Evolutionary conservation across 768 basidiomycete genomes (phyloP), one percentile per base, ranked within the genome.

Genomic region (Xanthoconium stramineum): DNA sequence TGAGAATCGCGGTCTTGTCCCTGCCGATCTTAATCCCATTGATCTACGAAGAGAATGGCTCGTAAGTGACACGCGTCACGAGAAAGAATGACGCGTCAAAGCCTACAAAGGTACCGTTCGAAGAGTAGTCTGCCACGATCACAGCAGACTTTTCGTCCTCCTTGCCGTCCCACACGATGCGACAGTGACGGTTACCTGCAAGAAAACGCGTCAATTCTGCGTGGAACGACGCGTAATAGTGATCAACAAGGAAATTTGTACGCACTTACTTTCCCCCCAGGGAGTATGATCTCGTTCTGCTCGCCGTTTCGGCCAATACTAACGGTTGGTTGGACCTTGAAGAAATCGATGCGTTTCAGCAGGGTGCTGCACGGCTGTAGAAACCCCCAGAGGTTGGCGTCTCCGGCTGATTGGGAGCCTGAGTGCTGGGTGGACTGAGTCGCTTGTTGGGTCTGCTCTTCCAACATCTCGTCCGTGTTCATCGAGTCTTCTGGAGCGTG

Each of bases 181-280:
- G 61, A 60, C 76, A 77, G 49, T 76, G 75, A 28, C 64, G 61
- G 37, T 72, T 71, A 56, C 75, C 78, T 82, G 61, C 47, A 54
- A 17, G 28, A 57, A 32, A 58, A 70, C 70, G 70, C 70, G 70
- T 68, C 55, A 65, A 49, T 55, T 38, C 46, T 40, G 51, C 50
- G 47, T 7, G 48, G 29, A 52, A 50, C 37, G 40, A 58, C 61
- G 61, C 65, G 65, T 53, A 40, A 48, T 30, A 30, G 35, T 13
- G 19, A 46, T 7, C 48, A 45, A 57, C 19, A 36, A 59, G 37
- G 49, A 52, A 30, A 57, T 14, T 24, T 30, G 48, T 50, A 76
- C 81, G 70, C 62, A 91, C 90, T 91, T 66, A 91, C 81, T 78
- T 83, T 89, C 74, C 78, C 80, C 10, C 87, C 86, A 6, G 83